These are phyloP conservation scores for Dryadomyces quercivorus DNA, from an alignment of 2,329 filamentous ascomycete species.

Conservation along the genomic window DNA sequence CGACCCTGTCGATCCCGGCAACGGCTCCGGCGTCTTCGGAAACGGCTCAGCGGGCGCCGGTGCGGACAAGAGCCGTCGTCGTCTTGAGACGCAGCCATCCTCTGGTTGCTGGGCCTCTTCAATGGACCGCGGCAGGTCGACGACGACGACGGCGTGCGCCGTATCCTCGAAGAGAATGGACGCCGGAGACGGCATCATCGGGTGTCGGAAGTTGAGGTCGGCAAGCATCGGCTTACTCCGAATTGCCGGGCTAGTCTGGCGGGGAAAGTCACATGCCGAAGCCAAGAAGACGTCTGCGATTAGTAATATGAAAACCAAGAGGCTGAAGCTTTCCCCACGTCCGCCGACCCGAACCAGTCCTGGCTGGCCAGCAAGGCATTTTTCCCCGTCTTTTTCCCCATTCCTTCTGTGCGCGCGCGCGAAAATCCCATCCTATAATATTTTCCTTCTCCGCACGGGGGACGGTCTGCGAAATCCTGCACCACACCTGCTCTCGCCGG, in stretches of 20 bases:
- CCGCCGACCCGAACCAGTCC: neutral
- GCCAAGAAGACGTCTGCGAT: too few species aligned
- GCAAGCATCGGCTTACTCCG: neutral
- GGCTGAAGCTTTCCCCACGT: neutral
- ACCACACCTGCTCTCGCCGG: too few species aligned
- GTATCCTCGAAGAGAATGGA: slow-evolving; percentile 42
- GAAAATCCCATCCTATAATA: too few species aligned
- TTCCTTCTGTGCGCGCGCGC: neutral
- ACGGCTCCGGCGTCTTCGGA: slow-evolving; percentile 25
- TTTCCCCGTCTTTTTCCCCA: neutral
- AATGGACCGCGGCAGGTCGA: slow-evolving; percentile 61
- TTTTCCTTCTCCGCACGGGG: too few species aligned
- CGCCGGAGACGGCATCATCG: slow-evolving; percentile 7
- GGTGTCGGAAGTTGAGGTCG: neutral
- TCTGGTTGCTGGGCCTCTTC: slow-evolving; percentile 48
- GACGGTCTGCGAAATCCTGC: too few species aligned
- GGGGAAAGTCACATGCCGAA: too few species aligned
- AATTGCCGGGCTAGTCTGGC: neutral
- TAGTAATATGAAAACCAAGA: too few species aligned
- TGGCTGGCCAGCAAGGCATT: neutral
- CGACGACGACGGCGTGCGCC: slow-evolving; percentile 37
- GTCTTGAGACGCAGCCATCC: neutral
- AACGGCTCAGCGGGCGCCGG: slow-evolving; percentile 31
- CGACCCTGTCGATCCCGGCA: neutral
- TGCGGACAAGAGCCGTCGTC: slow-evolving; percentile 31